Base-by-base conservation (phyloP, 805 yeast species). In the Deakozyma indianensis region DNA sequence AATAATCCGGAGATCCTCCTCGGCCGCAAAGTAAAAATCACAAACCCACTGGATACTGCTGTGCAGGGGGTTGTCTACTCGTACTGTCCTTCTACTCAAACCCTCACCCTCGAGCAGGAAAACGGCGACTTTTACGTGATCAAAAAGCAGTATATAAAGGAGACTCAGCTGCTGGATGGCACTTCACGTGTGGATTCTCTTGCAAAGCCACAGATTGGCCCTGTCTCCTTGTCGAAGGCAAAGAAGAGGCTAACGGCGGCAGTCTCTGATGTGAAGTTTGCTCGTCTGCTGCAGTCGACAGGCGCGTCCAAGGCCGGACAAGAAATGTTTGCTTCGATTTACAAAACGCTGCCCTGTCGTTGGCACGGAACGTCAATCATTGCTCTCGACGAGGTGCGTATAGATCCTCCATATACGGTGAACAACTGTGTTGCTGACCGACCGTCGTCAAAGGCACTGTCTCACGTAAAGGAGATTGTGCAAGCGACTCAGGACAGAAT, bases 41-140 rank as follows among this genome's bases (percentile, higher is more conserved):
- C 74, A 11, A 83, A 83, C 43, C 63, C 72, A 4, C 63, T 77
- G 41, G 85, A 80, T 54, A 68, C 70, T 23, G 66, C 67, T 5
- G 66, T 77, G 44, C 66, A 68, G n/a, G 94, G 92, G 1, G 64
- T 70, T 25, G 70, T 83, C 32, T 79, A 77, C 57, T 71, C 86
- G 7, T 79, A 73, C 57, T 73, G 75, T 47, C 66, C 78, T 4
- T 46, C 47, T 4, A 69, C 67, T 45, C 68, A 70, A 35, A 58
- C 75, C n/a, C 50, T 74, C 22, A 59, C 73, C 1, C 54, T 69
- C 45, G 56, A 45, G 49, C 56, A 45, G 44, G 45, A 45, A 43
- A 52, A 40, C 42, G 50, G 45, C 51, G 55, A 47, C 46, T 58
- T 52, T 27, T 78, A 73, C 59, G 62, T 80, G 42, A 63, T 81